Evolutionary conservation across 495 filamentous ascomycete genomes (phyloP).

Genomic region (Daldinia grandis): DNA sequence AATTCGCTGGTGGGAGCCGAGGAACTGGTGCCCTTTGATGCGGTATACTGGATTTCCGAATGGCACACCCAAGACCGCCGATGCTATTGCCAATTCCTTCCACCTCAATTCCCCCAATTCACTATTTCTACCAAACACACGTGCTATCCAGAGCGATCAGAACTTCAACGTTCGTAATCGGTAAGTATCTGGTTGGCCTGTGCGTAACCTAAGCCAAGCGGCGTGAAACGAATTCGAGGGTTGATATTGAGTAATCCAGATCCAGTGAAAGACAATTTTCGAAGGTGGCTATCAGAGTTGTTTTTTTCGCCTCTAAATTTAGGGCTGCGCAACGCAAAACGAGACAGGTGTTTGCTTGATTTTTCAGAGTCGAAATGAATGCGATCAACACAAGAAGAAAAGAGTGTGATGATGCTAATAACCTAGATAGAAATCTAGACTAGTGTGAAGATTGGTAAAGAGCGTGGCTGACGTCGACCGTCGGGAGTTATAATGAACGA

Average conservation of each 20-base stretch:
- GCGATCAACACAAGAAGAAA: constrained; percentile 49
- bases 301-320: constrained; percentile 24
- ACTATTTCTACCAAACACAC: constrained; percentile 6
- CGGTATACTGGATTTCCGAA: constrained; percentile 2
- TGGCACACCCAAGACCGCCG: constrained; percentile 12
- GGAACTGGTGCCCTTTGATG: background rate
- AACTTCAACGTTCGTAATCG: background rate
- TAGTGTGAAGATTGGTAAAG: constrained; percentile 27
- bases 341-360: constrained; percentile 28
- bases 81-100: constrained; percentile 23
- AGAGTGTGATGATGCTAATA: constrained; percentile 37
- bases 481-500: constrained; percentile 30
- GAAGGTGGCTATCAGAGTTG: constrained; percentile 6
- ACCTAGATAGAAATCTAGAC: constrained; percentile 33
- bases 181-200: constrained; percentile 5
- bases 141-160: constrained; percentile 24
- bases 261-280: background rate
- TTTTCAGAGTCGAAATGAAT: constrained; percentile 40
- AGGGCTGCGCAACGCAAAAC: constrained; percentile 16
- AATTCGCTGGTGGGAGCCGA: constrained; percentile 12
- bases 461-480: constrained; percentile 31
- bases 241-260: constrained; percentile 9
- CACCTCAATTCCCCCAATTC: constrained; percentile 4
- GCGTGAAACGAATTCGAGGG: constrained; percentile 1
- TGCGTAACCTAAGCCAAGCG: constrained; percentile 1